phyloP scores from a whole-genome alignment of 2,329 filamentous ascomycete species.

The Sphaerulina vaccinii region DNA sequence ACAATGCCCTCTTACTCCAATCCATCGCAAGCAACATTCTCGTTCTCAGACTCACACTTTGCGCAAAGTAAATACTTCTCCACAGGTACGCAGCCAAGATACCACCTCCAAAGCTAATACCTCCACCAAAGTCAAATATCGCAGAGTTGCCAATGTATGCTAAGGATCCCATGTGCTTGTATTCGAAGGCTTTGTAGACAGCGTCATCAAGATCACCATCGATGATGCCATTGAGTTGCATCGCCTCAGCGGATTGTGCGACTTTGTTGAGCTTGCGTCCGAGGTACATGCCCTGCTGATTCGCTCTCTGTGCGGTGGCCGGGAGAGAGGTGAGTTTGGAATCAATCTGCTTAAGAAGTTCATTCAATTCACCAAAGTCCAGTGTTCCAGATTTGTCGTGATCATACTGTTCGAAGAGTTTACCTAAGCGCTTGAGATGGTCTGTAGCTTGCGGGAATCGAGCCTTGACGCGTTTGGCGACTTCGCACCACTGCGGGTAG shows the following conservation, averaged over 20 bases:
- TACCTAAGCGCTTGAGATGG: slow-evolving; percentile 85
- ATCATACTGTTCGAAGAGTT: slow-evolving; percentile 88
- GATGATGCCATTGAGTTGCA: slow-evolving; percentile 74
- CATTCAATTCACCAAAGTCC: slow-evolving; percentile 86
- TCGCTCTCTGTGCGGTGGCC: slow-evolving; percentile 91
- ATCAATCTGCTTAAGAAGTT: slow-evolving; percentile 89
- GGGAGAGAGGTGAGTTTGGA: slow-evolving; percentile 90
- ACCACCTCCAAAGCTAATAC: slow-evolving; percentile 71
- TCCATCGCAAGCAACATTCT: slow-evolving; percentile 92
- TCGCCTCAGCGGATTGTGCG: slow-evolving; percentile 70
- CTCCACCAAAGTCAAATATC: slow-evolving; percentile 83
- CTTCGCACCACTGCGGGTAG: slow-evolving; percentile 82
- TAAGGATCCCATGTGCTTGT: slow-evolving; percentile 84
- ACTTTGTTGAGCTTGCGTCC: slow-evolving; percentile 93
- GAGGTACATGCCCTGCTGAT: slow-evolving; percentile 93
- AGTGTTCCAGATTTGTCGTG: slow-evolving; percentile 89
- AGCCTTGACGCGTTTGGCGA: slow-evolving; percentile 79
- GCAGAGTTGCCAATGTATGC: slow-evolving; percentile 97
- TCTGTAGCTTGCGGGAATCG: slow-evolving; percentile 87
- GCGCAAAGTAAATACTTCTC: slow-evolving; percentile 94
- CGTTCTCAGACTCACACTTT: slow-evolving; percentile 91
- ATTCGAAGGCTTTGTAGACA: slow-evolving; percentile 92
- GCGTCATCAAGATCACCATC: slow-evolving; percentile 91
- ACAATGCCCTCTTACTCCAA: slow-evolving; percentile 94
- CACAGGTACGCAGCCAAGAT: slow-evolving; percentile 93